Conservation (phyloP, 2,329 filamentous ascomycete genomes). For the Ampelomyces quisqualis region DNA sequence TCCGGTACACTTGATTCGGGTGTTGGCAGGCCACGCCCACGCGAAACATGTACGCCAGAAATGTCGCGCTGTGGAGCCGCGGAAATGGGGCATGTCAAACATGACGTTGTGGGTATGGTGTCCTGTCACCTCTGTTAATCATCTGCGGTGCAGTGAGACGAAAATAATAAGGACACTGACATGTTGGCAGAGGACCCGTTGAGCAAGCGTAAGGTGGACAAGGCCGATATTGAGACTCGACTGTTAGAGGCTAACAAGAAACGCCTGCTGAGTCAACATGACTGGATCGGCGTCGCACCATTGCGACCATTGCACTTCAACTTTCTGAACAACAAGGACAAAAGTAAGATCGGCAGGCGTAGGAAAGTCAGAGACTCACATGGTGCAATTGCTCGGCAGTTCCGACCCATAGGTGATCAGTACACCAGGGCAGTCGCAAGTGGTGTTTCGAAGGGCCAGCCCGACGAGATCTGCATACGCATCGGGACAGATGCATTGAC, state of each 20-base stretch:
- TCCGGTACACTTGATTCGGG: too few species aligned
- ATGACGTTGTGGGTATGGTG: slow-evolving; percentile 3
- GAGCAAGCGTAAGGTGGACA: slow-evolving; percentile 9
- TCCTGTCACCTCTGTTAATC: not conserved
- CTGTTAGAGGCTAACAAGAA: slow-evolving; percentile 32
- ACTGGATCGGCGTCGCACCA: slow-evolving; percentile 40
- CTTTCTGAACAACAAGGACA: slow-evolving; percentile 29
- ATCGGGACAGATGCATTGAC: slow-evolving; percentile 42
- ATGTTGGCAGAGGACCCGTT: not conserved
- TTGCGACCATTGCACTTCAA: slow-evolving; percentile 34
- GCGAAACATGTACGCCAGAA: too few species aligned
- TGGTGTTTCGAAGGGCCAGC: slow-evolving; percentile 9
- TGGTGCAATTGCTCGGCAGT: slow-evolving; percentile 4
- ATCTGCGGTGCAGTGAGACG: not conserved
- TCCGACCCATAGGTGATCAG: slow-evolving; percentile 2
- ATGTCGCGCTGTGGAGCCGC: too few species aligned
- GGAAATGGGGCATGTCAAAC: too few species aligned
- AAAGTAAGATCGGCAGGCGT: slow-evolving; percentile 36
- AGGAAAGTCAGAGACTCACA: slow-evolving; percentile 22
- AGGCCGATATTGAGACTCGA: slow-evolving; percentile 16
- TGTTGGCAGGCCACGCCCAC: too few species aligned
- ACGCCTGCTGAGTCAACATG: slow-evolving; percentile 31
- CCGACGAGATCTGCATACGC: slow-evolving; percentile 35
- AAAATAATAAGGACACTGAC: slow-evolving; percentile 5
- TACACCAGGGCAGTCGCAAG: slow-evolving; percentile 12